A percentile compares a stretch with the other conserved stretches of the same genome.
These are phyloP conservation scores for Hymenochaete sp. DNA, from an alignment of 1,284 basidiomycete genomes.

Conservation along the genomic window DNA sequence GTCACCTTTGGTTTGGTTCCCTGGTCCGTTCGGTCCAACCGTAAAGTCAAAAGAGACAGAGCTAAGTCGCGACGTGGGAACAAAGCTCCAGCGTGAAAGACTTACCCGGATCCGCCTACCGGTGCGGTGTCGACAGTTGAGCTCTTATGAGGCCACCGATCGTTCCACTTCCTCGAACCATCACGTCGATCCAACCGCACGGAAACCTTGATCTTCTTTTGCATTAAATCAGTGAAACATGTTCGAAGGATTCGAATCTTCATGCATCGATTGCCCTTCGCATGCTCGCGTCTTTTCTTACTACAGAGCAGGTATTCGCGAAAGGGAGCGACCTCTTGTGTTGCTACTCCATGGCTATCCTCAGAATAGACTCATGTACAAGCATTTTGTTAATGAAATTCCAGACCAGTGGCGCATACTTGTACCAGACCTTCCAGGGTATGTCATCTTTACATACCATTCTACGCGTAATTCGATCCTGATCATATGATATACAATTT, in stretches of 20 bases:
- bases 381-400: slow-evolving; percentile 20
- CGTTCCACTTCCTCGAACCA: no score
- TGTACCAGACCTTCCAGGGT: slow-evolving; percentile 25
- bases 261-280: slow-evolving; percentile 14
- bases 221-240: no score
- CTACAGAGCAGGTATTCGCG: neutral
- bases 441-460: neutral
- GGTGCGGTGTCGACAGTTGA: no score
- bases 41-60: no score
- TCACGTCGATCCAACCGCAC: no score
- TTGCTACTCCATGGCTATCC: slow-evolving; percentile 26
- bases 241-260: slow-evolving; percentile 10
- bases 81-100: no score
- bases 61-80: no score
- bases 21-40: no score
- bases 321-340: slow-evolving; percentile 17
- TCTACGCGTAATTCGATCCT: neutral
- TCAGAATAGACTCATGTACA: slow-evolving; percentile 24
- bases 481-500: neutral
- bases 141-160: no score
- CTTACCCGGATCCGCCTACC: no score
- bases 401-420: slow-evolving; percentile 20
- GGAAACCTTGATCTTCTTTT: no score
- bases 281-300: slow-evolving; percentile 16
- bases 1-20: no score